phyloP scores from a whole-genome alignment of 2,329 filamentous ascomycete genomes.

The Ambrosiella cleistominuta region DNA sequence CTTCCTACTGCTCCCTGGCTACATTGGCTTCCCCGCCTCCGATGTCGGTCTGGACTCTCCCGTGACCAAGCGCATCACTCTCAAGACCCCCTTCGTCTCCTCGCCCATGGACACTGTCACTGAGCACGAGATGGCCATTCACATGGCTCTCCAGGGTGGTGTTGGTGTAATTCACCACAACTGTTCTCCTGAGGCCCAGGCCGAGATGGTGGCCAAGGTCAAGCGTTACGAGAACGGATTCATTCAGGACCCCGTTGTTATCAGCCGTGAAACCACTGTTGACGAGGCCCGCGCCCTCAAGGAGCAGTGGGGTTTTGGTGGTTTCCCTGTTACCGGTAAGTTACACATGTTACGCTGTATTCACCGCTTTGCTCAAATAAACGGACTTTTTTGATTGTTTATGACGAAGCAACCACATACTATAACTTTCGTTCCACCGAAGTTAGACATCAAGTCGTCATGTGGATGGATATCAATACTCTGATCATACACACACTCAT shows the following conservation, averaged over 20 bases:
- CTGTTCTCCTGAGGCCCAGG: slow-evolving; percentile 92
- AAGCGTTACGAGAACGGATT: slow-evolving; percentile 99
- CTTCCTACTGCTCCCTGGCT: slow-evolving; percentile 89
- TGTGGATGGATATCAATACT: slow-evolving; percentile 44
- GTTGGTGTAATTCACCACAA: slow-evolving; percentile 98
- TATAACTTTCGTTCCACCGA: slow-evolving; percentile 99
- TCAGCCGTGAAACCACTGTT: slow-evolving; percentile 72
- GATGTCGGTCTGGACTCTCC: slow-evolving; percentile 78
- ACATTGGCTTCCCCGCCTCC: slow-evolving; percentile 92
- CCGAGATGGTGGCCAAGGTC: slow-evolving; percentile 97
- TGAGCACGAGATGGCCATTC: slow-evolving; percentile 98
- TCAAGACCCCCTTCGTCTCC: slow-evolving; percentile 93
- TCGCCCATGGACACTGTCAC: slow-evolving; percentile 99
- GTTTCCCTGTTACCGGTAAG: slow-evolving; percentile 97
- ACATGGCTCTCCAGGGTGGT: slow-evolving; percentile 79
- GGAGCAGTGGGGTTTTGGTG: slow-evolving; percentile 96
- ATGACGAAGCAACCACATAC: slow-evolving; percentile 65
- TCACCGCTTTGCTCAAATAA: background rate
- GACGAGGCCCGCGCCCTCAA: slow-evolving; percentile 82
- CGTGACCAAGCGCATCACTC: slow-evolving; percentile 82
- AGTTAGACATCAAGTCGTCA: slow-evolving; percentile 55
- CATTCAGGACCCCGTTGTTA: slow-evolving; percentile 88
- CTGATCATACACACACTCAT: slow-evolving; percentile 5
- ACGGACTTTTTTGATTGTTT: slow-evolving; percentile 10
- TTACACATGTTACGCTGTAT: slow-evolving; percentile 15